Conservation (phyloP, 2,329 filamentous ascomycete genomes). For the Fusarium sp. region DNA sequence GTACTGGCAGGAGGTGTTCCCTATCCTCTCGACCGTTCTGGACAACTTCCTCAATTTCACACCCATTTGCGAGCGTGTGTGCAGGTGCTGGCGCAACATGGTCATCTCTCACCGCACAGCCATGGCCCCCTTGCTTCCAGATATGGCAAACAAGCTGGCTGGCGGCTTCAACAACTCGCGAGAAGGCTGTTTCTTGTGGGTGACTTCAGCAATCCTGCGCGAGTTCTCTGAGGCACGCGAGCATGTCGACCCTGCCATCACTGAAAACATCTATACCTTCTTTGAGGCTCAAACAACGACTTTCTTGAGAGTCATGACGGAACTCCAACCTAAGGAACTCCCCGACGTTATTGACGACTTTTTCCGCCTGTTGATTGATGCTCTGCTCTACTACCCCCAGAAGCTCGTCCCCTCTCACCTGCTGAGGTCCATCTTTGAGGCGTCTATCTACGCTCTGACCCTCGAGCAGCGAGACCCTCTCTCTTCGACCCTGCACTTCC, state of each 20-base stretch:
- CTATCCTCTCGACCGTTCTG: conserved; percentile 86
- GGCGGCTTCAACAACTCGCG: conserved; percentile 86
- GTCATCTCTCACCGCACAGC: conserved; percentile 94
- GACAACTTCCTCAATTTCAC: conserved; percentile 89
- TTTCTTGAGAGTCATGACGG: conserved; percentile 90
- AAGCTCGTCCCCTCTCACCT: conserved; percentile 85
- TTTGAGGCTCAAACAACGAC: conserved; percentile 94
- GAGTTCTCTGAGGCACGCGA: conserved; percentile 95
- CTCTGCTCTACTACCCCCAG: conserved; percentile 91
- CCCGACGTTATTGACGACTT: conserved; percentile 95
- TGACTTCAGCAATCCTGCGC: conserved; percentile 92
- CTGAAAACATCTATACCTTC: conserved; percentile 91
- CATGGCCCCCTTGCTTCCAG: conserved; percentile 86
- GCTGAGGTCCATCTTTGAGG: conserved; percentile 86
- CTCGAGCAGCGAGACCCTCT: conserved; percentile 94
- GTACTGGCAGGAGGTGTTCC: conserved; percentile 96
- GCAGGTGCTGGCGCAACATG: conserved; percentile 97
- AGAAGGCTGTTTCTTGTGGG: conserved; percentile 99
- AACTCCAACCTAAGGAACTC: conserved; percentile 80
- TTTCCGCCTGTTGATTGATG: conserved; percentile 92
- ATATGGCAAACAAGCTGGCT: conserved; percentile 90
- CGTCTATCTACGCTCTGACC: conserved; percentile 87
- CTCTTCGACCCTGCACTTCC: conserved; percentile 91
- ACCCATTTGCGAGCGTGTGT: conserved; percentile 93
- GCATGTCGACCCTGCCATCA: conserved; percentile 84